Percentiles rank a stretch among this genome's conserved stretches.
phyloP scores from a whole-genome alignment of 1,139 yeast species.

The Taphrina wiesneri region DNA sequence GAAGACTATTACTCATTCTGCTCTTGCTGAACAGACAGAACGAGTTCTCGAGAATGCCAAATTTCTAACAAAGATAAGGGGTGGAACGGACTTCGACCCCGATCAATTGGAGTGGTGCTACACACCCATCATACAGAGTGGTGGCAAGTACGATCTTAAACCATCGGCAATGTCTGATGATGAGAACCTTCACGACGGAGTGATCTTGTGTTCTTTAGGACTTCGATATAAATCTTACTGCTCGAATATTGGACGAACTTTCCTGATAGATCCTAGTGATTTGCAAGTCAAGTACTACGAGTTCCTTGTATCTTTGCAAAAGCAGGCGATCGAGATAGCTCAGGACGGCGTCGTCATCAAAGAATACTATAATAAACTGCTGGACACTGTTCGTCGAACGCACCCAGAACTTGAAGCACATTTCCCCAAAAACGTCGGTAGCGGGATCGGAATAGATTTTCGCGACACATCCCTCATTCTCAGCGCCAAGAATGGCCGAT shows the following conservation, averaged over 20 bases:
- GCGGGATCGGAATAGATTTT: conserved; percentile 87
- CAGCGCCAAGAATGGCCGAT: conserved; percentile 71
- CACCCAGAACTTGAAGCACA: conserved; percentile 63
- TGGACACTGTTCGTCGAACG: conserved; percentile 57
- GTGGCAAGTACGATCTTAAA: conserved; percentile 77
- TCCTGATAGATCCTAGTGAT: conserved; percentile 82
- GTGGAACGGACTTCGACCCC: conserved; percentile 54
- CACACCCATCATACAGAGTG: conserved; percentile 87
- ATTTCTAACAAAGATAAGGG: conserved; percentile 53
- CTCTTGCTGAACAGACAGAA: conserved; percentile 75
- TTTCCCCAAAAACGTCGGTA: conserved; percentile 82
- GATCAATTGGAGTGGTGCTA: conserved; percentile 90
- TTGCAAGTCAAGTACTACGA: conserved; percentile 76
- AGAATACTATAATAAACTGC: conserved; percentile 65
- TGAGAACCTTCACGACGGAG: conserved; percentile 69
- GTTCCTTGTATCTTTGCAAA: conserved; percentile 63
- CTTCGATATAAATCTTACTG: conserved; percentile 87
- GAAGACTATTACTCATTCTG: conserved; percentile 67
- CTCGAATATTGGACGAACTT: conserved; percentile 84
- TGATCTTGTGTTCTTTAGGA: conserved; percentile 80
- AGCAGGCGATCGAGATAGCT: conserved; percentile 59
- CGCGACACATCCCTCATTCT: conserved; percentile 76
- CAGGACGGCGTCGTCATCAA: conserved; percentile 69
- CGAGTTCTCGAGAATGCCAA: conserved; percentile 74
- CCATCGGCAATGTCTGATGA: conserved; percentile 80